Base-by-base conservation (phyloP, 257 asterid species). In the Solanum appendiculatum region DNA sequence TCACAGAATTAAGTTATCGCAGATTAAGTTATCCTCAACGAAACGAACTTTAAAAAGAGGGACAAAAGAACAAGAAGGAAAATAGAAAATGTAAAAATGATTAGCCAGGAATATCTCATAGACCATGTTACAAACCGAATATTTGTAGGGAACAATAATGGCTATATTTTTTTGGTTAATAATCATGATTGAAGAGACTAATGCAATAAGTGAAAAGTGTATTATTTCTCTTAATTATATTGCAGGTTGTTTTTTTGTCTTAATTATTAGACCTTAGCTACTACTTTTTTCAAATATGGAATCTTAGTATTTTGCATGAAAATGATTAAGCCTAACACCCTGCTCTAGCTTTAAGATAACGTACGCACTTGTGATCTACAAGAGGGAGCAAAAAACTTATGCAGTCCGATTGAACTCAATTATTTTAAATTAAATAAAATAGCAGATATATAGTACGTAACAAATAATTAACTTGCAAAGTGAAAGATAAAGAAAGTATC, bases 11-110 rank as follows among this genome's bases (percentile, higher is more conserved):
- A 60, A 60, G 4, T 60, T 60, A 60, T 21, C 0, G 0, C 0
- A 20, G 0, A 20, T 56, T 56, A 56, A 4, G 5, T 56, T 20
- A 56, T 20, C 0, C 0, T 1, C 2, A 1, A 56, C 25, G 0
- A 3, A 1, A 56, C 25, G 12, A 56, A 20, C 25, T 20, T 51
- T 16, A 18, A 16, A 5, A 36, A 51, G 60, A 1, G 5, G 64
- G 18, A 9, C 6, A 37, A 8, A 81, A 48, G 6, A 46, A 48
- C 29, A 29, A 9, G 16, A 81, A 29, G 12, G 29, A 46, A 46
- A 80, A 18, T 5, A 46, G 42, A 80, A 27, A 29, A 27, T 5
- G 56, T 46, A 16, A 80, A 80, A 16, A 48, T 20, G 85, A 81
- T 81, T 48, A 25, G 60, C 20, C 14, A 81, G 12, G 42, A 21